These are phyloP conservation scores for Musa schizocarpa DNA, from an alignment of 176 grass and related monocot genomes.

Conservation along the genomic window DNA sequence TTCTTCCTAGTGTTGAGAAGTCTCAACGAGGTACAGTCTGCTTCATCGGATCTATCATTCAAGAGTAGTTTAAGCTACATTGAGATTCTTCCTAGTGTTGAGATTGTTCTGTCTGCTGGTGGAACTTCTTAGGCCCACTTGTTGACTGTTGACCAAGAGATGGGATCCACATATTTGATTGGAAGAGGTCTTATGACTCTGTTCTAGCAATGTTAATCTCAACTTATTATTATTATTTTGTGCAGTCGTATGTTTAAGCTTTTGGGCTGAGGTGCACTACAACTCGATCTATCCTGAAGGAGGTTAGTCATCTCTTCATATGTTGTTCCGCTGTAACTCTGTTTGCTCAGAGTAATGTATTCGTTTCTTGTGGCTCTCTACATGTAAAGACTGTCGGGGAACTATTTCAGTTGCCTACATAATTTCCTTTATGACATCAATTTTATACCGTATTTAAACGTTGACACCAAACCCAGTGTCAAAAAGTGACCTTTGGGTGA, in stretches of 20 bases:
- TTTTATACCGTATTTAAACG: no score
- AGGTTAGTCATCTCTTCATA: slow-evolving; percentile 34
- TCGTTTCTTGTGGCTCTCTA: no score
- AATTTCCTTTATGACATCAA: no score
- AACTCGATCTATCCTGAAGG: slow-evolving; percentile 87
- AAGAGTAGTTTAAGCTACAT: neutral
- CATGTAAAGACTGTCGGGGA: no score
- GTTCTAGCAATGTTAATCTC: neutral
- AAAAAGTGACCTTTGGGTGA: no score
- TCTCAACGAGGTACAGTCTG: slow-evolving; percentile 48
- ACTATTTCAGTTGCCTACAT: no score
- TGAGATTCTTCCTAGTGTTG: no score
- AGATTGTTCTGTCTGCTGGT: no score
- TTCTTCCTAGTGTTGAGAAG: slow-evolving; percentile 63
- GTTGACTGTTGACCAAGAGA: neutral
- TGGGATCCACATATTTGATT: neutral
- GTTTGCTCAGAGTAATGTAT: neutral
- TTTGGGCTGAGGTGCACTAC: slow-evolving; percentile 92
- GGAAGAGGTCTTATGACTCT: neutral
- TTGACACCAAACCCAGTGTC: no score
- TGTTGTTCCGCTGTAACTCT: neutral
- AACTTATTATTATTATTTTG: neutral
- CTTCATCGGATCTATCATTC: no score
- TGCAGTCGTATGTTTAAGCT: slow-evolving; percentile 86
- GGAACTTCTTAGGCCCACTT: no score